A percentile compares a stretch with the other conserved stretches of the same genome.
phyloP scores from a whole-genome alignment of 78 protist genomes.

The Salpingoeca rosetta region DNA sequence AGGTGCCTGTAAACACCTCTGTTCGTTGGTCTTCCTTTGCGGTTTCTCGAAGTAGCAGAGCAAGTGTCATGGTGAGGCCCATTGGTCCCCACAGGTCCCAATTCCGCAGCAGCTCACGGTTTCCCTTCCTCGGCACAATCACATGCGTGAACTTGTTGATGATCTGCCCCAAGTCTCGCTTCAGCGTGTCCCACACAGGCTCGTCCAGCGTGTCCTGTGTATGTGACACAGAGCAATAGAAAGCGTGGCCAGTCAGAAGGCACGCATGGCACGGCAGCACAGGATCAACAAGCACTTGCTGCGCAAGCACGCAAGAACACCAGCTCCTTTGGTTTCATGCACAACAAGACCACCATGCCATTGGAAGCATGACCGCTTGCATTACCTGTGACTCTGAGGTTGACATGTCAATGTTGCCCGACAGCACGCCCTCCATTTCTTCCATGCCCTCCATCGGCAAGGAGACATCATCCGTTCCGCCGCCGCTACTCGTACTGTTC shows the following conservation, averaged over 20 bases:
- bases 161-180: background rate
- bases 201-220: background rate
- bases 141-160: background rate
- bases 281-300: background rate
- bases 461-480: too few relatives aligned
- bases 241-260: background rate
- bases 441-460: too few relatives aligned
- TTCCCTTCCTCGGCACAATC: background rate
- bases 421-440: too few relatives aligned
- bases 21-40: background rate
- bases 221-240: background rate
- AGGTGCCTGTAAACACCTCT: constrained; percentile 42
- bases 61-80: constrained; percentile 43
- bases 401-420: too few relatives aligned
- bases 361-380: background rate
- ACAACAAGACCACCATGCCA: background rate
- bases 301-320: too few relatives aligned
- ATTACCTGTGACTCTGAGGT: background rate
- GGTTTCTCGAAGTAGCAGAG: background rate
- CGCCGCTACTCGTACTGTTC: too few relatives aligned
- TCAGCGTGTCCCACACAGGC: background rate
- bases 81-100: constrained; percentile 77
- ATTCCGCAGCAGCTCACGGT: background rate
- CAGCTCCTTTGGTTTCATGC: too few relatives aligned
- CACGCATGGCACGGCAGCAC: background rate